Conservation (phyloP, 202 grass and related monocot species). For the Hordeum pubiflorum region DNA sequence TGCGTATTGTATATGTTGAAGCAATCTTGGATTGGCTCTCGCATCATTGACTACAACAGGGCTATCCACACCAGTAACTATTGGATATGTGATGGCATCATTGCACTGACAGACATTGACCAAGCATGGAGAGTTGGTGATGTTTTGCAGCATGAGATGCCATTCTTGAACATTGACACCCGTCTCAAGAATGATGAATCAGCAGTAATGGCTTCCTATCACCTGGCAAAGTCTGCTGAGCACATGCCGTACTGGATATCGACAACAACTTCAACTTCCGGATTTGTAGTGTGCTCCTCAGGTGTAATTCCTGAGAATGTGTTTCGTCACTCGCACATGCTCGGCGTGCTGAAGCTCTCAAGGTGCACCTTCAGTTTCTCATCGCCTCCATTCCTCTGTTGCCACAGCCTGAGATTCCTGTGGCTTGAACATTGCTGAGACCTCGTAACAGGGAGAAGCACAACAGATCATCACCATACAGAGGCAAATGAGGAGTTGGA, state of each 20-base stretch:
- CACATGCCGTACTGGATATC: background rate
- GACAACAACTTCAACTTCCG: background rate
- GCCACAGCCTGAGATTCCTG: background rate
- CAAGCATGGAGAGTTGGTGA: no score
- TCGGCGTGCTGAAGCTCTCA: background rate
- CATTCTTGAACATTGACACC: no score
- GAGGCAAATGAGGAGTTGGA: background rate
- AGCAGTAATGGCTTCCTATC: no score
- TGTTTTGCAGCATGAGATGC: no score
- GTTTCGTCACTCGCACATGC: background rate
- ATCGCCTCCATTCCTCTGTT: no score
- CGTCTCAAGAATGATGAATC: no score
- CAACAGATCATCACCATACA: background rate
- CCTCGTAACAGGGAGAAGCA: no score
- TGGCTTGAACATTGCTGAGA: background rate
- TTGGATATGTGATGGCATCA: background rate
- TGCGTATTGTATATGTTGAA: background rate
- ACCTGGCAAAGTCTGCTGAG: no score
- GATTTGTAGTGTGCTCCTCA: background rate
- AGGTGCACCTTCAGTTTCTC: background rate
- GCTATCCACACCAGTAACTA: background rate
- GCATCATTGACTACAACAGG: background rate
- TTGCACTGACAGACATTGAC: background rate
- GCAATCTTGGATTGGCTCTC: background rate
- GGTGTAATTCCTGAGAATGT: background rate